These are phyloP conservation scores for Crithidia fasciculata DNA, from an alignment of 208 protist genomes.

Conservation along the genomic window DNA sequence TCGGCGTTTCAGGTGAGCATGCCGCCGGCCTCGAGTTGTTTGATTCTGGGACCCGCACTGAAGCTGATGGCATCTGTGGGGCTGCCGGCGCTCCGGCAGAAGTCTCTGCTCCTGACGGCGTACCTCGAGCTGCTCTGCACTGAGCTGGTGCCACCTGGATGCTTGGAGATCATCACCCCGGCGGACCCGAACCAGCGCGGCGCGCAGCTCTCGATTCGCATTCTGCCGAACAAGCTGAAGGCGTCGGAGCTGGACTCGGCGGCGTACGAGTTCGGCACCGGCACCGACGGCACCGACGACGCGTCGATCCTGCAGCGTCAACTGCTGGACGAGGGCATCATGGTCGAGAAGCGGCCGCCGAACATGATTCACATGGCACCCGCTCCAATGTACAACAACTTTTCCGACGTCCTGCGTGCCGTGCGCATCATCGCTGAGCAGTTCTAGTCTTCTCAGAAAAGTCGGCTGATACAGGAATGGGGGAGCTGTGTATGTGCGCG, in stretches of 20 bases:
- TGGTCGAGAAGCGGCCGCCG: conserved; percentile 59
- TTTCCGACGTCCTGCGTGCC: conserved; percentile 81
- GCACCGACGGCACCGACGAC: conserved; percentile 39
- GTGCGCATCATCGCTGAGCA: conserved; percentile 54
- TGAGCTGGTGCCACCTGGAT: conserved; percentile 63
- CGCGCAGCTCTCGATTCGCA: conserved; percentile 88
- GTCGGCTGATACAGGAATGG: too few species aligned
- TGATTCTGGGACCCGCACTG: conserved; percentile 78
- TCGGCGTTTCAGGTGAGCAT: conserved; percentile 85
- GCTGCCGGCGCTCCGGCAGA: conserved; percentile 75
- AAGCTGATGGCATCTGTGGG: conserved; percentile 87
- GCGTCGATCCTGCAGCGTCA: conserved; percentile 53
- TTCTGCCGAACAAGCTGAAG: conserved; percentile 63
- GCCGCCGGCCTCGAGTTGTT: conserved; percentile 64
- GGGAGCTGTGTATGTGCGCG: too few species aligned
- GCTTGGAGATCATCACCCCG: conserved; percentile 87
- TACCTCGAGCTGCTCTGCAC: conserved; percentile 91
- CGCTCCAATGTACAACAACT: conserved; percentile 94
- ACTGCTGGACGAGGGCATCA: conserved; percentile 57
- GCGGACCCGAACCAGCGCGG: conserved; percentile 81
- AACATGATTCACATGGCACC: conserved; percentile 82
- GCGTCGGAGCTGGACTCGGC: conserved; percentile 8
- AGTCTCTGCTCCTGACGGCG: conserved; percentile 87
- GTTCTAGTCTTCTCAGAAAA: conserved; percentile 30
- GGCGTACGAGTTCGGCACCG: conserved; percentile 47